Conservation (phyloP, 176 grass and related monocot species). For the Aegilops umbellulata region DNA sequence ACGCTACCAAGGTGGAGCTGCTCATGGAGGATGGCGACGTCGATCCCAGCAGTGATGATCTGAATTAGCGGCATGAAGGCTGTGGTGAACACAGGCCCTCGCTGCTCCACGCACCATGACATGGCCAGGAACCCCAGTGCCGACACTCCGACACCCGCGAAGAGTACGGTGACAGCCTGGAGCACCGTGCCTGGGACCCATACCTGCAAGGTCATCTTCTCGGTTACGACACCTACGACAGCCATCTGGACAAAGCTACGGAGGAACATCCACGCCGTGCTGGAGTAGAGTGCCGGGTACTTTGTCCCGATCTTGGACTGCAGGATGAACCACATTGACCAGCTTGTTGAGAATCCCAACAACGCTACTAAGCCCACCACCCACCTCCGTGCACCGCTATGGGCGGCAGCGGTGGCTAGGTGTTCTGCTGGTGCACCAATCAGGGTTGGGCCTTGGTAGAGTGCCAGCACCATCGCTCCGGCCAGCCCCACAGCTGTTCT, state of each 20-base stretch:
- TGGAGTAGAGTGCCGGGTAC: constrained; percentile 53
- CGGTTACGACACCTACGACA: constrained; percentile 24
- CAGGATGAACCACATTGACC: constrained; percentile 64
- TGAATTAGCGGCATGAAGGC: constrained; percentile 83
- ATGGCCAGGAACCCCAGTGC: constrained; percentile 65
- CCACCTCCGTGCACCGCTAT: constrained; percentile 31
- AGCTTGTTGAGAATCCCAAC: constrained; percentile 41
- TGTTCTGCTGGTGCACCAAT: not conserved
- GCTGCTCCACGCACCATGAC: constrained; percentile 49
- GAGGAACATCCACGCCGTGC: constrained; percentile 51
- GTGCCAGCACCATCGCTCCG: constrained; percentile 50
- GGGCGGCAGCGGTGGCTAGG: not conserved
- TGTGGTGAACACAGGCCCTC: constrained; percentile 54
- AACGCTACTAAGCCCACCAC: constrained; percentile 48
- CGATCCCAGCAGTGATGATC: constrained; percentile 59
- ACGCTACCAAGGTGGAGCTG: constrained; percentile 25
- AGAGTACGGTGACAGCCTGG: constrained; percentile 55
- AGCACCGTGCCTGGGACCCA: constrained; percentile 51
- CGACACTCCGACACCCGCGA: constrained; percentile 51
- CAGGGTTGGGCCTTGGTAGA: constrained; percentile 59
- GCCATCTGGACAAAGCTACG: constrained; percentile 69
- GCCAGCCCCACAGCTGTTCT: constrained; percentile 45
- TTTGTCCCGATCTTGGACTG: constrained; percentile 21
- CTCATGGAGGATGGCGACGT: constrained; percentile 60
- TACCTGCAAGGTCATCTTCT: constrained; percentile 27